phyloP scores from a whole-genome alignment of 2,329 filamentous ascomycete genomes.

The Claviceps citrina region DNA sequence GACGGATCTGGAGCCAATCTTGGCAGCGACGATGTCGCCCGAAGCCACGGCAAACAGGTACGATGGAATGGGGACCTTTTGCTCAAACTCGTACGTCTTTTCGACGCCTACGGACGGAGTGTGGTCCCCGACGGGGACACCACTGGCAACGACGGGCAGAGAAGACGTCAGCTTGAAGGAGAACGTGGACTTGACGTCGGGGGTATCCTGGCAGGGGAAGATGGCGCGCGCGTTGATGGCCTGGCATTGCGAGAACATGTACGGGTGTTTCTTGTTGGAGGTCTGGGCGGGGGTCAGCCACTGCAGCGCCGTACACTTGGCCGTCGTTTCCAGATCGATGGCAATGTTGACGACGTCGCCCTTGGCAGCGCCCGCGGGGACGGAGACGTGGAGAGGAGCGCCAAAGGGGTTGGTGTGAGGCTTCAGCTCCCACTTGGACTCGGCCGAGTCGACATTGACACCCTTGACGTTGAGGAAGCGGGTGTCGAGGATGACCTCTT shows the following conservation, averaged over 20 bases:
- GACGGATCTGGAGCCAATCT: constrained; percentile 69
- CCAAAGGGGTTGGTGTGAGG: constrained; percentile 60
- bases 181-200: constrained; percentile 92
- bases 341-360: constrained; percentile 38
- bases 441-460: constrained; percentile 52
- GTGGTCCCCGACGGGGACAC: constrained; percentile 41
- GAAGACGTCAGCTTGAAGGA: constrained; percentile 76
- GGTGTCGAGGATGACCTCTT: constrained; percentile 77
- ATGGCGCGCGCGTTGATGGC: constrained; percentile 88
- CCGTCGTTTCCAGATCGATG: constrained; percentile 66
- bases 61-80: constrained; percentile 81
- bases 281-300: constrained; percentile 92
- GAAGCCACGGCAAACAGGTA: constrained; percentile 89
- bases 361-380: constrained; percentile 38
- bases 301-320: constrained; percentile 79
- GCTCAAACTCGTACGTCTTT: constrained; percentile 70
- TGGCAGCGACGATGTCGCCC: constrained; percentile 72
- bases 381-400: constrained; percentile 49
- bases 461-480: constrained; percentile 60
- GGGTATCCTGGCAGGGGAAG: constrained; percentile 94
- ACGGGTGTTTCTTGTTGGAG: constrained; percentile 86
- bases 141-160: constrained; percentile 82
- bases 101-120: constrained; percentile 29
- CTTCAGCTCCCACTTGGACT: constrained; percentile 53
- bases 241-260: constrained; percentile 97